phyloP scores from a whole-genome alignment of 1,139 yeast species.

The Hemisphaericaspora subhashii region DNA sequence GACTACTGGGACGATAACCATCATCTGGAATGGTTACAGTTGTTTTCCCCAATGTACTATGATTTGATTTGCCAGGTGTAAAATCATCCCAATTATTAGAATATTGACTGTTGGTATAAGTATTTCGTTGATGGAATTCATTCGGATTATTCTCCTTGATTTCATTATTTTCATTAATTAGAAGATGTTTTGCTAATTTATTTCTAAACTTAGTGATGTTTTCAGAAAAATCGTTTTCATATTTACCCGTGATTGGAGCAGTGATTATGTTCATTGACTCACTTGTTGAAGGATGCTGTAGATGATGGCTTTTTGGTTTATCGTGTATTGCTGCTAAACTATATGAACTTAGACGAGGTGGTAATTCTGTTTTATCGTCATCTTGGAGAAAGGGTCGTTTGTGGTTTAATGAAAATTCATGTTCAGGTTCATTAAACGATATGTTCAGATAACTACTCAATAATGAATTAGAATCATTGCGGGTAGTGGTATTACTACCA shows the following conservation, averaged over 20 bases:
- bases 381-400: slow-evolving; percentile 21
- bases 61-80: no score
- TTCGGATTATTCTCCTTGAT: no score
- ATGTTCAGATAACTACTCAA: background rate
- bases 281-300: no score
- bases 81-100: no score
- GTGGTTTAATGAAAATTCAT: slow-evolving; percentile 1
- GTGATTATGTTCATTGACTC: no score
- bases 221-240: slow-evolving; percentile 16
- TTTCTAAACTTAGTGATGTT: slow-evolving; percentile 20
- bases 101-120: no score
- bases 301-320: slow-evolving; percentile 10
- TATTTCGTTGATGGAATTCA: no score
- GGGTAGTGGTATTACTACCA: no score
- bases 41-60: no score
- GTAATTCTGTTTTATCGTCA: slow-evolving; percentile 57
- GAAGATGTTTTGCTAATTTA: slow-evolving; percentile 37
- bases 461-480: background rate
- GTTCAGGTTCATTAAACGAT: background rate
- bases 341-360: slow-evolving; percentile 67
- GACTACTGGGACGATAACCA: no score
- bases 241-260: slow-evolving; percentile 11
- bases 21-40: no score
- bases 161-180: no score
- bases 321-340: slow-evolving; percentile 39